phyloP scores from a whole-genome alignment of 129 eudicot species.

The Centella asiatica region DNA sequence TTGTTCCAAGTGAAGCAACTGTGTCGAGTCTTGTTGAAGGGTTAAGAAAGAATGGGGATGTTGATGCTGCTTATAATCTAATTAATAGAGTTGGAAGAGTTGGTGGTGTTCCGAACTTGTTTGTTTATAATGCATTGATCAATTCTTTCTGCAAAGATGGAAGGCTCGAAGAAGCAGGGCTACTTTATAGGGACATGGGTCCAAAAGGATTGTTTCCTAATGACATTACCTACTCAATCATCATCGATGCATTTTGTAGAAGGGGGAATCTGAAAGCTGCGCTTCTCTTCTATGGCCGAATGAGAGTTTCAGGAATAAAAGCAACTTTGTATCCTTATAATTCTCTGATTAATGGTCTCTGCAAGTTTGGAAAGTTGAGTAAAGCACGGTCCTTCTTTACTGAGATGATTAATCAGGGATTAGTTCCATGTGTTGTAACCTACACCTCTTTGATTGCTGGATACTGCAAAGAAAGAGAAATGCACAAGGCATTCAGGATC shows the following conservation, averaged over 20 bases:
- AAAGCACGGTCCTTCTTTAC: constrained; percentile 39
- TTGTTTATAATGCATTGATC: constrained; percentile 62
- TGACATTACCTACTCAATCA: constrained; percentile 55
- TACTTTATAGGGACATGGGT: constrained; percentile 49
- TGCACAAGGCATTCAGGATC: constrained; percentile 53
- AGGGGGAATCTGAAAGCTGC: constrained; percentile 57
- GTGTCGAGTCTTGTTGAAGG: constrained; percentile 71
- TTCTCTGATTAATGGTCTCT: constrained; percentile 62
- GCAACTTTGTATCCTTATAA: constrained; percentile 49
- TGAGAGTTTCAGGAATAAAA: constrained; percentile 50
- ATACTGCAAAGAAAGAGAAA: constrained; percentile 50
- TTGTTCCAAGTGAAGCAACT: constrained; percentile 61
- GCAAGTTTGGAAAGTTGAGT: constrained; percentile 50
- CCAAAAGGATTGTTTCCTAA: constrained; percentile 47
- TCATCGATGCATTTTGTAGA: constrained; percentile 67
- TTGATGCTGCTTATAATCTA: constrained; percentile 44
- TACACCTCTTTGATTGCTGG: constrained; percentile 76
- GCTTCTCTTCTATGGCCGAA: constrained; percentile 31
- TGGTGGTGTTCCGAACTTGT: constrained; percentile 47
- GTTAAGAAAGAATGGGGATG: constrained; percentile 58
- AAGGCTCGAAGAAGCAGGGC: constrained; percentile 41
- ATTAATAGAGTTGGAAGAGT: constrained; percentile 30
- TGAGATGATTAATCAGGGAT: constrained; percentile 42
- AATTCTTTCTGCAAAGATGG: constrained; percentile 64
- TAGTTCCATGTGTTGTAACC: constrained; percentile 71